These are phyloP conservation scores for Aegilops tauschii DNA, from an alignment of 176 grass and related monocot genomes.

Conservation along the genomic window DNA sequence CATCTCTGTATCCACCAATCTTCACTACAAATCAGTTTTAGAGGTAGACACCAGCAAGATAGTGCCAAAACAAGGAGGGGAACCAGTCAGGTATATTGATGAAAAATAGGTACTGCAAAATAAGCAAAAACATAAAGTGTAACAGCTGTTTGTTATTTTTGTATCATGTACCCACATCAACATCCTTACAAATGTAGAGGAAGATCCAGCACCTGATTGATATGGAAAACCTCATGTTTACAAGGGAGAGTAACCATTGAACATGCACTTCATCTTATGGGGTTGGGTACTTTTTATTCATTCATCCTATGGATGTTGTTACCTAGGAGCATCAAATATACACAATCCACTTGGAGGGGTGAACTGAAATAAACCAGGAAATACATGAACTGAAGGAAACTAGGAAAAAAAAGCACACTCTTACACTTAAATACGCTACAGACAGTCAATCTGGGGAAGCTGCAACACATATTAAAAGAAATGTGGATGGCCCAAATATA, in stretches of 20 bases:
- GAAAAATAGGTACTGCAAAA: neutral
- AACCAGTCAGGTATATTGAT: conserved; percentile 30
- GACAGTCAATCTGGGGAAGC: neutral
- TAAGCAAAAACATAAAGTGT: conserved; percentile 22
- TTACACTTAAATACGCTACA: neutral
- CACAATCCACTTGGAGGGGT: neutral
- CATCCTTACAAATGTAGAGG: neutral
- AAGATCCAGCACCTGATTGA: neutral
- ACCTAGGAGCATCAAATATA: neutral
- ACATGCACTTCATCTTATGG: neutral
- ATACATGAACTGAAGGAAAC: neutral
- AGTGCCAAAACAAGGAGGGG: conserved; percentile 26
- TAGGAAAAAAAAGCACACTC: neutral
- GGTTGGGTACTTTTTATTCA: neutral
- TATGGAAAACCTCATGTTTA: conserved; percentile 3
- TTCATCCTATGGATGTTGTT: neutral
- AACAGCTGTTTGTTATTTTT: neutral
- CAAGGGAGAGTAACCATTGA: neutral
- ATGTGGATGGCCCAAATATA: conserved; percentile 7
- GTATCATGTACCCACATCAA: neutral
- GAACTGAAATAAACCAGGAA: neutral
- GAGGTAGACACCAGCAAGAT: conserved; percentile 18
- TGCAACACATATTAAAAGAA: conserved; percentile 3
- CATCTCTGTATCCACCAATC: conserved; percentile 93
- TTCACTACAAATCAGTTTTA: conserved; percentile 51